Base-by-base conservation (phyloP, 116 monocot genomes). In the Zostera marina region DNA sequence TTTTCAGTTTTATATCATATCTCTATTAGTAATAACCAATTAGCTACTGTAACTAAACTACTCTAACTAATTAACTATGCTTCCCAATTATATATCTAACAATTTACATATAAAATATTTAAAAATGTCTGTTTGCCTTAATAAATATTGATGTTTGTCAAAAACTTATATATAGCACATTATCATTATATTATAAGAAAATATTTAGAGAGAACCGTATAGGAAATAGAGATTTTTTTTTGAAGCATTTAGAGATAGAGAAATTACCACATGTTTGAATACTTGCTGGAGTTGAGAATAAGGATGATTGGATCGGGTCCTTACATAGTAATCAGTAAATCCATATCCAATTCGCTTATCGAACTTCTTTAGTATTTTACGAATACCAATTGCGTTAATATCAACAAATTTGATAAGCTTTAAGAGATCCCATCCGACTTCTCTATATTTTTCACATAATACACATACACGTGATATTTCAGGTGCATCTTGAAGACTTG, bases 201-300 rank as follows among this genome's bases (percentile, higher is more conserved):
- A 0, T 19, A 59, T 19, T 2, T 1, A 44, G 16, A 20, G 2
- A 10, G 24, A 61, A 46, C 2, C n/a, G 5, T 32, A 32, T 32
- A 32, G 5, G 32, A 32, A 32, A 32, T 32, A 32, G 32, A 26
- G 26, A 26, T 1, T 2, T 2, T 26, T 4, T 2, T 26, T 2
- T 26, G 4, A 1, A 26, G 4, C 4, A n/a, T n/a, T n/a, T n/a
- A n/a, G 4, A 56, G 22, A 41, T 49, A 55, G 12, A 63, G 48
- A 47, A 19, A 63, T 64, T 64, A 71, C 71, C 65, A 65, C 71
- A 59, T 71, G 71, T 52, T 65, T 71, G 44, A 71, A 65, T 13
- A 71, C 71, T 71, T 71, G 71, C 17, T 71, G 71, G 17, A 71
- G 25, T 59, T 71, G 71, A 25, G 71, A 71, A 41, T 71, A 71